Evolutionary conservation across 164 flowering plant genomes (phyloP), one percentile per base, ranked within the genome.

Genomic region (Protea cynaroides): DNA sequence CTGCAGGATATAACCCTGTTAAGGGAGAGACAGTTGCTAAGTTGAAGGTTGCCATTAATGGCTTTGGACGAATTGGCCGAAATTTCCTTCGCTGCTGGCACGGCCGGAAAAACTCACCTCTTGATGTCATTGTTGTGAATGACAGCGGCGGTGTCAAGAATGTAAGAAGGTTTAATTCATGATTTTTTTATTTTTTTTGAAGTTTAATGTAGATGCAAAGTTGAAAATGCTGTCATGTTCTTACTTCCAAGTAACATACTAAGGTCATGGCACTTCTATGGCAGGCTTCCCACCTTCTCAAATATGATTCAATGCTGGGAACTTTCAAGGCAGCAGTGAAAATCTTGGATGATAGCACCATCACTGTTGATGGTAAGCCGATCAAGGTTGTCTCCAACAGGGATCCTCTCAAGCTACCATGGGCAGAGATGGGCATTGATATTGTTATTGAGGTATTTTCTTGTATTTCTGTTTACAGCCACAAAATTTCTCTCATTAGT

Each of bases 81-180:
- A 93, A 93, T 80, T 93, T 93, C 83, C 97, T 93, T 59, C 83
- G 98, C 11, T 93, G 98, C 81, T 93, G 98, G 98, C 98, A 93
- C 66, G 96, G 97, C 34, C 82, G 96, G 58, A 82, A 86, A 65
- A 67, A 90, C 78, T 90, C 98, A 3, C 97, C 96, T 59, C 84
- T 94, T 0, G 96, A 90, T 0, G 97, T 90, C 2, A 57, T 90
- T 21, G 91, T 89, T 8, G 89, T 94, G 71, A 94, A 94, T 51
- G 96, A 94, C 91, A 89, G 96, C 25, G 97, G 96, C 13, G 97
- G 98, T 76, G 95, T 90, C 50, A 94, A 86, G 75, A 90, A 94
- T 59, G 96, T 91, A 75, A 82, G 88, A 40, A 82, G 88, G 36
- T 40, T 12, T 40, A 61, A 24, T 58, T 56, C 23, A 15, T 59